Conservation (phyloP, 768 basidiomycete genomes). For the Rhizopogon salebrosus region DNA sequence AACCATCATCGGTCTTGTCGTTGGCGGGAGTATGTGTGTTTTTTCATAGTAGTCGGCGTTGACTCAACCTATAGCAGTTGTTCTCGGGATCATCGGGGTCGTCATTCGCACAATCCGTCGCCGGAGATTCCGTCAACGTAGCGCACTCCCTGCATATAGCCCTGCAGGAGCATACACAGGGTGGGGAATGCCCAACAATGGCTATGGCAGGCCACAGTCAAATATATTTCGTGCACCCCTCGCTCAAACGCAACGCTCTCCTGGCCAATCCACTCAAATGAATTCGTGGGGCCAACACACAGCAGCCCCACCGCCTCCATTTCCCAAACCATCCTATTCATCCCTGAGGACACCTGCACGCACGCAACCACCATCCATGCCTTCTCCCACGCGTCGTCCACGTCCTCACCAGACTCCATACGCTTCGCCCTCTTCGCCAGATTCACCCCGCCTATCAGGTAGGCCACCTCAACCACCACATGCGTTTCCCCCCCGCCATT, state of each 20-base stretch:
- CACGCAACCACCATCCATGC: not conserved
- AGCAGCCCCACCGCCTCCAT: not conserved
- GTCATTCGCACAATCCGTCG: not conserved
- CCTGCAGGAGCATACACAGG: not conserved
- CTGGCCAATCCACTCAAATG: not conserved
- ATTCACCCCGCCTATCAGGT: not conserved
- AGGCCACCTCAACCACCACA: not conserved
- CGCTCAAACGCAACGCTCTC: not conserved
- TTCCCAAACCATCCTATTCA: not conserved
- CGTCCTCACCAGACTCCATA: not conserved
- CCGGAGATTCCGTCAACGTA: not conserved
- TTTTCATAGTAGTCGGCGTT: not conserved
- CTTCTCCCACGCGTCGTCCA: not conserved
- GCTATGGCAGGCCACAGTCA: not conserved
- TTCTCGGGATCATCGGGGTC: not conserved
- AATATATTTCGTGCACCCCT: not conserved
- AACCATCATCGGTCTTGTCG: not conserved
- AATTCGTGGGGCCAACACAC: not conserved
- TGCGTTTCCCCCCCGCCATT: not conserved
- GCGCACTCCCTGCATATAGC: not conserved
- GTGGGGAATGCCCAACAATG: not conserved
- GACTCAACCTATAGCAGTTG: not conserved
- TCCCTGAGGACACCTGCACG: constrained; percentile 1
- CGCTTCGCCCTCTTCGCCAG: not conserved
- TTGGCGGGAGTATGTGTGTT: not conserved